Percentiles rank a stretch among this genome's conserved stretches.
Evolutionary conservation across 2,329 filamentous ascomycete genomes (phyloP).

Genomic region (Plectosphaerella plurivora): DNA sequence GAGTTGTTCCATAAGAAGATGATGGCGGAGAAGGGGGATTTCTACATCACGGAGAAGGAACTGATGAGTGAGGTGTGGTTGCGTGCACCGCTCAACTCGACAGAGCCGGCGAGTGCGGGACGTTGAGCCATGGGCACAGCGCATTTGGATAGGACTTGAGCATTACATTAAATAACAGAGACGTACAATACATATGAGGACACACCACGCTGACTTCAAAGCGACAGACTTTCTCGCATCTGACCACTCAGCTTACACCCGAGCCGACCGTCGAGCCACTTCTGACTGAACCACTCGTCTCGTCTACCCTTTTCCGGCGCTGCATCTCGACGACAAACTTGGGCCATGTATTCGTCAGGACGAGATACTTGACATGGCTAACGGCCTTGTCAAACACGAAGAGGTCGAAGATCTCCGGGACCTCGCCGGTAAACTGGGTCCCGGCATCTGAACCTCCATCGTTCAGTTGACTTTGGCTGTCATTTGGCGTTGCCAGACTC

Average conservation of each 20-base stretch:
- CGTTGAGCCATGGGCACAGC: no score
- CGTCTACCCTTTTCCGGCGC: slow-evolving; percentile 12
- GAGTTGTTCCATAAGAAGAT: slow-evolving; percentile 30
- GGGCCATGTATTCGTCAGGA: slow-evolving; percentile 24
- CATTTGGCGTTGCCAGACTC: slow-evolving; percentile 33
- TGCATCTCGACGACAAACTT: slow-evolving; percentile 25
- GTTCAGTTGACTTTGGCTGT: no score
- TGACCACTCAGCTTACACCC: background rate
- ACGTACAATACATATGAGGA: no score
- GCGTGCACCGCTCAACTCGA: background rate
- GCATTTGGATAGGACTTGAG: no score
- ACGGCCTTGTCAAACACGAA: slow-evolving; percentile 51
- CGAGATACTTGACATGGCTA: slow-evolving; percentile 50
- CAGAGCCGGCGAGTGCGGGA: no score
- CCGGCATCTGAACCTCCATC: background rate
- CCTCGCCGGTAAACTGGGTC: slow-evolving; percentile 15
- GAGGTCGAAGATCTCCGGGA: slow-evolving; percentile 37
- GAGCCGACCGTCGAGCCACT: slow-evolving; percentile 13
- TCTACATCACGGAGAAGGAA: slow-evolving; percentile 28
- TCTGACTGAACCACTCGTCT: slow-evolving; percentile 8
- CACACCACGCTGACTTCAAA: no score
- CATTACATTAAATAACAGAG: no score
- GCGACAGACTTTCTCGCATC: background rate
- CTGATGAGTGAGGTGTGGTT: slow-evolving; percentile 18
- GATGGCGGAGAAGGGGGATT: slow-evolving; percentile 24